Evolutionary conservation across 768 basidiomycete genomes (phyloP).

Genomic region (Russula brevipes): DNA sequence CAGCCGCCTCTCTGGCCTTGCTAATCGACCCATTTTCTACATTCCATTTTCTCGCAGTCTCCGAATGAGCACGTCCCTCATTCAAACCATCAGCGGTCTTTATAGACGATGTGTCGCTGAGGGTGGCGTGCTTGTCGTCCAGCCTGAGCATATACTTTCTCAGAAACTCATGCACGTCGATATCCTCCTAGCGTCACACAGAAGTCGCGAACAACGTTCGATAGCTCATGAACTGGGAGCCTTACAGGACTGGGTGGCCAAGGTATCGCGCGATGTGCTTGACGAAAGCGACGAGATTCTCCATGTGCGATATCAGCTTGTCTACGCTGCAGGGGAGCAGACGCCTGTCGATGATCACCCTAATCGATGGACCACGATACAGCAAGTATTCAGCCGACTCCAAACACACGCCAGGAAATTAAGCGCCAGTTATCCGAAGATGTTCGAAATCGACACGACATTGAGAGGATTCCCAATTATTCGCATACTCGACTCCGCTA

Average conservation of each 20-base stretch:
- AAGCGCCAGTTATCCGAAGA: neutral
- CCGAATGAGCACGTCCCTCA: no score
- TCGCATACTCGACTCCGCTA: slow-evolving; percentile 1
- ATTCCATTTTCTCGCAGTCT: slow-evolving; percentile 44
- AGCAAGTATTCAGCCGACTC: slow-evolving; percentile 37
- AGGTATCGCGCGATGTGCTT: slow-evolving; percentile 15
- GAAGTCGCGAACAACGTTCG: neutral
- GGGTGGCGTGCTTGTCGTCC: slow-evolving; percentile 43
- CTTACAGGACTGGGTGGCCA: neutral
- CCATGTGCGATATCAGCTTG: slow-evolving; percentile 43
- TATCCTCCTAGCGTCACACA: slow-evolving; percentile 24
- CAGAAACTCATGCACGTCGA: slow-evolving; percentile 46
- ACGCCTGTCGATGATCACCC: slow-evolving; percentile 38
- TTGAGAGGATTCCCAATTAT: slow-evolving; percentile 6
- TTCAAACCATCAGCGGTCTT: slow-evolving; percentile 22
- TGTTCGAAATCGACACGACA: neutral
- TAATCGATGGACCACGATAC: slow-evolving; percentile 40
- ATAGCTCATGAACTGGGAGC: neutral
- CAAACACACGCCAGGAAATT: slow-evolving; percentile 16
- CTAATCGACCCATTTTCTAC: slow-evolving; percentile 44
- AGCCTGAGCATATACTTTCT: slow-evolving; percentile 53
- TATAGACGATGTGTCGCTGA: slow-evolving; percentile 37
- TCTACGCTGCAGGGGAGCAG: slow-evolving; percentile 43
- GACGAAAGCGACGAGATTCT: slow-evolving; percentile 35
- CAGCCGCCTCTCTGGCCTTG: slow-evolving; percentile 40